Evolutionary conservation across 805 yeast species (phyloP), one percentile per base, ranked within the genome.

Genomic region (Wickerhamia fluorescens): DNA sequence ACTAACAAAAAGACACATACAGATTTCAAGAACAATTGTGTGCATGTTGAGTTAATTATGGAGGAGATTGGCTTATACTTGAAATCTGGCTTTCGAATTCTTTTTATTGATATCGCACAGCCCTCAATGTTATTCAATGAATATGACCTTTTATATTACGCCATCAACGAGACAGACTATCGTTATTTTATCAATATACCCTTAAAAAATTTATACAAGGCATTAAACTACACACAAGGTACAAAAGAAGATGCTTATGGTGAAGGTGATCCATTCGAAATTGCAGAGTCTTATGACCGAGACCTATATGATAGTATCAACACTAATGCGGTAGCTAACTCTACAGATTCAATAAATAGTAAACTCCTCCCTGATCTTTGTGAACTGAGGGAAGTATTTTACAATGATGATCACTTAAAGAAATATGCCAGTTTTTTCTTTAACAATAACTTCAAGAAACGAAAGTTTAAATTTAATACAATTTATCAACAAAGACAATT

Each of bases 51-150:
- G 23, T 46, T 73, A 20, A 48, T 56, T 1, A 64, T 75, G 66
- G 79, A 73, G 36, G 83, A 76, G 38, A 60, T 68, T 4, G 81
- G 81, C 0, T 45, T 68, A 14, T 68, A 64, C 36, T 37, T 70
- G 14, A 77, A 75, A 45, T 59, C 71, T 0, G 75, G 78, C 2
- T 64, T 74, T 33, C 49, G 64, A 20, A 58, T 70, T 5, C 58
- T 47, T 24, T 68, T 63, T 41, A 50, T 70, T 22, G 73, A 70
- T 35, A 45, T 64, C 5, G 49, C 63, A 7, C 66, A 54, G 38
- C 67, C 66, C 3, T 54, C 66, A 4, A 28, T 53, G 26, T 41
- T 64, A 14, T 59, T 59, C 41, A 64, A 64, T 37, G 66, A 63
- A 23, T 64, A 45, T 33, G 68, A 63, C 28, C 38, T 63, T n/a